Evolutionary conservation across 73 alveolate genomes (phyloP).

Genomic region (Paramecium sexaurelia): DNA sequence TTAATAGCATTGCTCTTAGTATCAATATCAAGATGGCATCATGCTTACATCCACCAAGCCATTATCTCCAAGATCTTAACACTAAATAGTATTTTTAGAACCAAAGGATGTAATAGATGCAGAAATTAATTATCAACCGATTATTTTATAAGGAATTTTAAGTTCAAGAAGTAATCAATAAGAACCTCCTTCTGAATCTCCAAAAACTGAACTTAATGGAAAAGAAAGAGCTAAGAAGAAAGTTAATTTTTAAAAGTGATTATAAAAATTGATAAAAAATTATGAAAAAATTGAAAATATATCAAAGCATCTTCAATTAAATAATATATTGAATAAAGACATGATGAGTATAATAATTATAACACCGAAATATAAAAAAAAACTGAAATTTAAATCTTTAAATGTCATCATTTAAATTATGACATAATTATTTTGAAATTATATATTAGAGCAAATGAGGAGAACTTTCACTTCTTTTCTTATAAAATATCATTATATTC

Average conservation of each 20-base stretch:
- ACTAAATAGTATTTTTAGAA: neutral
- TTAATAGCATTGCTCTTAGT: neutral
- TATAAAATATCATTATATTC: too few relatives aligned
- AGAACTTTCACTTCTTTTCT: neutral
- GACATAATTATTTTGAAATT: neutral
- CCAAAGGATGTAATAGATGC: neutral
- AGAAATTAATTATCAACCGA: neutral
- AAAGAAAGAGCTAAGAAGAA: neutral
- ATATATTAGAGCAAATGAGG: neutral
- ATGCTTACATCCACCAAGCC: neutral
- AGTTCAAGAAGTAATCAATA: neutral
- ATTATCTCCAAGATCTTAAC: conserved; percentile 7
- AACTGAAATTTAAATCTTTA: neutral
- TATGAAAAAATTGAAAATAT: neutral
- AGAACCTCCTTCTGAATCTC: neutral
- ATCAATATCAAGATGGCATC: neutral
- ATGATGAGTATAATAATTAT: neutral
- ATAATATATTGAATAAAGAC: neutral
- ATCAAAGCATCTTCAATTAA: neutral
- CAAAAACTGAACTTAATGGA: neutral
- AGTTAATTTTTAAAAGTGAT: neutral
- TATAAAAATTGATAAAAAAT: neutral
- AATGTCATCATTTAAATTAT: neutral
- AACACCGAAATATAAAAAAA: neutral
- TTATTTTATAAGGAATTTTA: neutral